These are phyloP conservation scores for Phyllosticta ampelicida DNA, from an alignment of 2,329 filamentous ascomycete genomes.

Conservation along the genomic window DNA sequence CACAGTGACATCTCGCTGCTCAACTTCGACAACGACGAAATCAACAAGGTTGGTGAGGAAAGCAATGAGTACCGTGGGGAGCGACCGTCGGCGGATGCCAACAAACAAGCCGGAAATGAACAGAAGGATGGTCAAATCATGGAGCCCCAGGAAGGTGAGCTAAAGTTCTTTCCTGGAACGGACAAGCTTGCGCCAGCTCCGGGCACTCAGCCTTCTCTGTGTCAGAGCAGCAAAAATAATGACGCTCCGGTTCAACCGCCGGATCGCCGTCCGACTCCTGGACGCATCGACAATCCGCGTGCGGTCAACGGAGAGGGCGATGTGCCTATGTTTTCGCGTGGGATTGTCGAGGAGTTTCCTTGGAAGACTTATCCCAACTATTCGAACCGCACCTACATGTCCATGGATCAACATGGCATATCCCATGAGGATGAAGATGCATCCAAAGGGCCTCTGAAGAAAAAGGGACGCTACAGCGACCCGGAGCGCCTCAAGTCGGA, in stretches of 20 bases:
- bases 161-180: neutral
- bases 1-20: neutral
- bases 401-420: neutral
- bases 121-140: neutral
- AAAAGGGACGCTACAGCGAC: neutral
- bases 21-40: neutral
- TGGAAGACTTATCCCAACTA: neutral
- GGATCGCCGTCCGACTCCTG: neutral
- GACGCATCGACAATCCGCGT: slow-evolving; percentile 1
- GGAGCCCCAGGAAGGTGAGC: neutral
- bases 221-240: neutral
- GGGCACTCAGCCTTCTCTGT: neutral
- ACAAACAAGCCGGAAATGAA: neutral
- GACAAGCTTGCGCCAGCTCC: neutral
- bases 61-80: neutral
- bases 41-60: neutral
- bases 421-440: neutral
- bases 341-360: neutral
- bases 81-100: neutral
- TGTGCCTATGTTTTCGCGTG: neutral
- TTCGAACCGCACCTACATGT: neutral
- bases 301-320: neutral
- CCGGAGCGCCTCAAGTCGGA: neutral
- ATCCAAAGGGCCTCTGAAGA: neutral
- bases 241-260: neutral